Conservation (phyloP, 805 yeast genomes). For the Novakomyces olei region DNA sequence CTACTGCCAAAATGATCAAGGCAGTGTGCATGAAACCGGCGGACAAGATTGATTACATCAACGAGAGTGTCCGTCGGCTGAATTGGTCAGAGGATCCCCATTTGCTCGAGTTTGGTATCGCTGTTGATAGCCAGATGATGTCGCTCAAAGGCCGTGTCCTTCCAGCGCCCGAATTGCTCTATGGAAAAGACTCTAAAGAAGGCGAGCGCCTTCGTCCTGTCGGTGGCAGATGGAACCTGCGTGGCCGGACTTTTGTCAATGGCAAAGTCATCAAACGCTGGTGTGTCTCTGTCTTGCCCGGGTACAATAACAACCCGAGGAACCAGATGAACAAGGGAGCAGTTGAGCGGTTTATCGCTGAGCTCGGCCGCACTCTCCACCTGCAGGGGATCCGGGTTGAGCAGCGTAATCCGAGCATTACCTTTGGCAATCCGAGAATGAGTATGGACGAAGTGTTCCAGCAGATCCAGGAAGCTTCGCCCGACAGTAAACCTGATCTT, state of each 20-base stretch:
- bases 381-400: conserved; percentile 6
- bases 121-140: conserved; percentile 9
- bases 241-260: conserved; percentile 7
- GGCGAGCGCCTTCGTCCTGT: conserved; percentile 5
- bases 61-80: conserved; percentile 11
- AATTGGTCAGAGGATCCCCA: conserved; percentile 7
- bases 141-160: conserved; percentile 16
- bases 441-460: conserved; percentile 3
- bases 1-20: conserved; percentile 14
- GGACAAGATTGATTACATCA: conserved; percentile 14
- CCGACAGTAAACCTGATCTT: conserved; percentile 10
- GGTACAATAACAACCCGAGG: no score
- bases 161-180: conserved; percentile 10
- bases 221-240: conserved; percentile 10
- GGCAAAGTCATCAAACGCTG: conserved; percentile 5
- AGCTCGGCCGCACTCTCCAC: conserved; percentile 5
- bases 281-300: conserved; percentile 7
- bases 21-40: conserved; percentile 15
- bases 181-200: conserved; percentile 6
- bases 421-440: conserved; percentile 6
- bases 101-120: conserved; percentile 7
- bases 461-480: conserved; percentile 5
- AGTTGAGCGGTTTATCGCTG: conserved; percentile 6
- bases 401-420: conserved; percentile 6
- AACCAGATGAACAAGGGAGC: no score